Base-by-base conservation (phyloP, 176 grass and related monocot genomes). In the Aechmea fasciata region DNA sequence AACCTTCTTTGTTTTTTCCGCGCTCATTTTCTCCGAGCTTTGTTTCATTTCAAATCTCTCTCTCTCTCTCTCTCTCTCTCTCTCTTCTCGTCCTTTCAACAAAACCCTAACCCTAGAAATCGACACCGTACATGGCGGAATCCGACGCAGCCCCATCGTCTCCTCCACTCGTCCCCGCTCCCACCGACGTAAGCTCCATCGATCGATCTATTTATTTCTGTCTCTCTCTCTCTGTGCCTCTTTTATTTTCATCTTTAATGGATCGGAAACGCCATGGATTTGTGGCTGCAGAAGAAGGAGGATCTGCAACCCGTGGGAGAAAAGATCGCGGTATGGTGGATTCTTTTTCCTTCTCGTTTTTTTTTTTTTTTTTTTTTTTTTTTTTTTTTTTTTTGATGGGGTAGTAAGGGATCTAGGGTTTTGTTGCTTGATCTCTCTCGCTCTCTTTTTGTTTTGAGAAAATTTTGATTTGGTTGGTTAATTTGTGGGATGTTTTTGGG, bases 221-320 rank as follows among this genome's bases (percentile, higher is more conserved):
- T 71, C 76, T 33, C 9, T 82, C 84, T 65, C 52, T 51, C 24
- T 57, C 51, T 64, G 50, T 52, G 63, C 70, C 64, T 76, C 15
- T 28, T 59, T 57, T 51, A 1, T 10, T 52, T 17, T 13, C n/a
- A 3, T 7, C 11, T 14, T 11, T 71, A 53, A 52, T 14, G 20
- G 11, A 63, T 54, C 23, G 9, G 49, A 63, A 72, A 61, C 50
- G 11, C 48, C 66, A 3, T 52, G 67, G 47, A 53, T 73, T 83
- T 54, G 28, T 20, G 23, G 26, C 13, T n/a, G 70, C 61, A 91
- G 91, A 79, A 69, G 76, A 85, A 73, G 59, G 84, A 83, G 50
- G 84, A 85, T 67, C 5, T 83, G 76, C 70, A 81, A 63, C 91
- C 82, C 2, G 87, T 85, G 28, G 87, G 73, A 67, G 91, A 85